Evolutionary conservation across 2,329 filamentous ascomycete species (phyloP).

Genomic region (Neonectria neomacrospora): DNA sequence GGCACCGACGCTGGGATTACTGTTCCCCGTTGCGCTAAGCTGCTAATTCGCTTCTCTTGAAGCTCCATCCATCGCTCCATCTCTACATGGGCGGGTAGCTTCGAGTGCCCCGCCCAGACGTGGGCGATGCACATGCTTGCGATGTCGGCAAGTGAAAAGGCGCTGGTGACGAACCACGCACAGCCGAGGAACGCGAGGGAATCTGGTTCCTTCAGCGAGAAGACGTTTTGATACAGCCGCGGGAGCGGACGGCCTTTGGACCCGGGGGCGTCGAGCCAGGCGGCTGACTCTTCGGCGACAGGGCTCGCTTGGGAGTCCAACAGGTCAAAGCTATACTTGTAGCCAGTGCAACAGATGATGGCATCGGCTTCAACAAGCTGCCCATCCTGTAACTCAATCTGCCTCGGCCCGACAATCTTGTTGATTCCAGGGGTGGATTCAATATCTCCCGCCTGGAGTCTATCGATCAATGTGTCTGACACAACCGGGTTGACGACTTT

Average conservation of each 20-base stretch:
- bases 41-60: constrained; percentile 34
- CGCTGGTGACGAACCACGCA: constrained; percentile 40
- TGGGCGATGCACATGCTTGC: constrained; percentile 49
- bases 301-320: constrained; percentile 36
- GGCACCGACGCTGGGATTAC: constrained; percentile 39
- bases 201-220: constrained; percentile 54
- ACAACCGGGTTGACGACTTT: constrained; percentile 43
- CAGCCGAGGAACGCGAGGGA: constrained; percentile 53
- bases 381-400: constrained; percentile 48
- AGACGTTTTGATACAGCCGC: constrained; percentile 56
- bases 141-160: constrained; percentile 41
- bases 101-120: constrained; percentile 39
- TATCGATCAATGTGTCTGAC: constrained; percentile 45
- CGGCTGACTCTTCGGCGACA: constrained; percentile 22
- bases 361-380: constrained; percentile 46
- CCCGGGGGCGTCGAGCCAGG: constrained; percentile 35
- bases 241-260: constrained; percentile 46
- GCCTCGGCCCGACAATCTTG: constrained; percentile 38
- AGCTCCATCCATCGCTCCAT: constrained; percentile 48
- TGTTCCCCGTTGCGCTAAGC: constrained; percentile 36
- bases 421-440: constrained; percentile 46
- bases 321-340: constrained; percentile 47
- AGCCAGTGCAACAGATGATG: constrained; percentile 53
- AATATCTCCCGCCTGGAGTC: constrained; percentile 52
- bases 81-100: constrained; percentile 46